Base-by-base conservation (phyloP, 495 filamentous ascomycete species). In the Rusavskia elegans region DNA sequence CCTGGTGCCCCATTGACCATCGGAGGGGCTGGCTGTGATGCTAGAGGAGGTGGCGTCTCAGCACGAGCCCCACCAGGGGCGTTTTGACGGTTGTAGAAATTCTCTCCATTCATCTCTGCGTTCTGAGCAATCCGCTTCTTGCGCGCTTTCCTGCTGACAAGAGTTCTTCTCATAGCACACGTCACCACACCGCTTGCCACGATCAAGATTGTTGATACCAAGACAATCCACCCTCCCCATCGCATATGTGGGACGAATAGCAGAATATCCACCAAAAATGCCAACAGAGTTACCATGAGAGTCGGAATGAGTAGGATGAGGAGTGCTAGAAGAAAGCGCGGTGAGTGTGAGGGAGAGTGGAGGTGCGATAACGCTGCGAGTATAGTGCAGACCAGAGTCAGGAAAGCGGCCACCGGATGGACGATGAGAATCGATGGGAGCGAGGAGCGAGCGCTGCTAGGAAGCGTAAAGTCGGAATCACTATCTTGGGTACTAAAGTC, bases 141-240 rank as follows among this genome's bases (percentile, higher is more conserved):
- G 53, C 89, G 73, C 11, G 90, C 89, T 69, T 95, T 95, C 49
- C 89, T 79, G 61, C 84, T 84, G 49, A 97, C 89, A 11, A 98
- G 71, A 1, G 90, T 95, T 44, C 92, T 81, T 54, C 92, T 84
- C 89, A 97, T 97, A n/a, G 88, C 88, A 62, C 92, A 98, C 10
- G 86, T 89, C 49, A 95, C 81, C 46, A 98, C 78, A 27, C 83
- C 83, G 64, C 83, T 87, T 6, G 85, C 70, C 45, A 87, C 81
- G 42, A 93, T 85, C 42, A 97, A 69, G 52, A 97, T 85, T 17
- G 89, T 92, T 20, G 92, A 86, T 17, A 80, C 92, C 27, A 98
- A 75, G 16, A 97, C 92, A 54, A 98, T 79, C 78, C 89, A 98
- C 54, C 89, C 89, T 56, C 87, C 92, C 88, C 89, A 97, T 60